Base-by-base conservation (phyloP, 192 early-diverging fungal genomes). In the Coemansia sp. region DNA sequence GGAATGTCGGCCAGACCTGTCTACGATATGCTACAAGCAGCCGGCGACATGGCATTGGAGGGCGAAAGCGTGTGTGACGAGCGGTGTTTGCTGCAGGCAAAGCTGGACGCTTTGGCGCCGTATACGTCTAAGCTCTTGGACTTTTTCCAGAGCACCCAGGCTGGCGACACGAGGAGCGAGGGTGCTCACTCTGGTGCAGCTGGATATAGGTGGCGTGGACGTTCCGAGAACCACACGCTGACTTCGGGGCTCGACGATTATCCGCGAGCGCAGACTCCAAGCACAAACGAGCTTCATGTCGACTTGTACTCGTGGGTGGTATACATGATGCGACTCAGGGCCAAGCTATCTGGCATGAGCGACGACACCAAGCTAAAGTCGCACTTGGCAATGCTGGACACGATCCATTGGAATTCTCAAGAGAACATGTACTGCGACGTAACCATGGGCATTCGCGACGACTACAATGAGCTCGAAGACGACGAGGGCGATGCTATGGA, bases 201-300 rank as follows among this genome's bases (percentile, higher is more conserved):
- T 40, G 93, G 86, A 3, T 98, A 91, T 82, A 75, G 93, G 12
- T 98, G 95, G 95, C 80, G 91, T 40, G 95, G 95, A 0, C 84
- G 93, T 35, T 90, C 90, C 3, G 80, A 74, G 19, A 82, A 84
- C 33, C 95, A 98, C 73, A 91, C 90, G 0, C 74, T 98, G 53
- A 93, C 95, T 0, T 93, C 90, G 24, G 95, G 95, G 7, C 69
- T 98, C 33, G 95, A 98, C 76, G 95, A 98, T 69, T 98, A 95
- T 61, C 95, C 95, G 21, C 84, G 95, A 33, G 86, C 91, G 0
- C 62, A 68, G 5, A 84, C 83, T 19, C 91, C 94, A 4, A 83
- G 86, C 70, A 57, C 81, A 4, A 34, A 50, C 43, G 73, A 76
- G 60, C 72, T 69, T 15, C 73, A 75, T 41, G 64, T 76, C 10